A percentile compares a stretch with the other conserved stretches of the same genome.
phyloP scores from a whole-genome alignment of 352 stramenopile species.

The Phytopythium helicoides region DNA sequence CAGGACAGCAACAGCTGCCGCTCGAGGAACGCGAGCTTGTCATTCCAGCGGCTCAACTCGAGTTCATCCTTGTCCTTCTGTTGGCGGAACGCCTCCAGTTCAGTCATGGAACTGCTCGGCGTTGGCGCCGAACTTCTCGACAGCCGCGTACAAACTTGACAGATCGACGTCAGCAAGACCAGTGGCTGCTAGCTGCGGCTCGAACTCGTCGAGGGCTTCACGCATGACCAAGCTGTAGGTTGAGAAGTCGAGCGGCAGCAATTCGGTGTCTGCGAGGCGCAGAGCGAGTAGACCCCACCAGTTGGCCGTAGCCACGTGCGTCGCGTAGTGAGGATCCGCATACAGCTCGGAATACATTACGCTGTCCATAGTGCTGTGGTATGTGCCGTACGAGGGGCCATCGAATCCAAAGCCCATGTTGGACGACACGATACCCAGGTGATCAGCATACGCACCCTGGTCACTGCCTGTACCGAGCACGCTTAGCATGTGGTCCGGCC shows the following conservation, averaged over 20 bases:
- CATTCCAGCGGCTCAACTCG: constrained; percentile 29
- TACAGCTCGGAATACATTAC: constrained; percentile 65
- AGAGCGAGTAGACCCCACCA: constrained; percentile 58
- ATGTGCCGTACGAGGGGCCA: constrained; percentile 49
- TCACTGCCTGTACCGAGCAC: constrained; percentile 58
- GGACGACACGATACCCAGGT: constrained; percentile 72
- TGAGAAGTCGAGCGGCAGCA: constrained; percentile 63
- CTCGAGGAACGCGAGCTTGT: constrained; percentile 50
- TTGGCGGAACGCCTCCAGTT: constrained; percentile 5
- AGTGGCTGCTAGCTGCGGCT: constrained; percentile 10
- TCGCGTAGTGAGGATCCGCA: constrained; percentile 46
- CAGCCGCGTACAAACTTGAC: constrained; percentile 21
- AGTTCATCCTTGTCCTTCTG: neutral
- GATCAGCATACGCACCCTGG: constrained; percentile 76
- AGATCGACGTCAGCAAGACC: constrained; percentile 22
- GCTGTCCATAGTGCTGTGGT: constrained; percentile 85
- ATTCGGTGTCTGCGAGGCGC: constrained; percentile 34
- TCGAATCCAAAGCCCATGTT: constrained; percentile 54
- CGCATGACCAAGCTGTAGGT: constrained; percentile 51
- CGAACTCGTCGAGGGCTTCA: constrained; percentile 24
- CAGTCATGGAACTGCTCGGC: constrained; percentile 23
- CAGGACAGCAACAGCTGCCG: constrained; percentile 33
- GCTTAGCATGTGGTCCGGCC: constrained; percentile 34
- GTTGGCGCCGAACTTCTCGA: constrained; percentile 31
- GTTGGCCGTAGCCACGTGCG: constrained; percentile 35